Percentiles rank a stretch among this genome's conserved stretches.
Evolutionary conservation across 805 yeast species (phyloP).

Genomic region (Suhomyces pyralidae): DNA sequence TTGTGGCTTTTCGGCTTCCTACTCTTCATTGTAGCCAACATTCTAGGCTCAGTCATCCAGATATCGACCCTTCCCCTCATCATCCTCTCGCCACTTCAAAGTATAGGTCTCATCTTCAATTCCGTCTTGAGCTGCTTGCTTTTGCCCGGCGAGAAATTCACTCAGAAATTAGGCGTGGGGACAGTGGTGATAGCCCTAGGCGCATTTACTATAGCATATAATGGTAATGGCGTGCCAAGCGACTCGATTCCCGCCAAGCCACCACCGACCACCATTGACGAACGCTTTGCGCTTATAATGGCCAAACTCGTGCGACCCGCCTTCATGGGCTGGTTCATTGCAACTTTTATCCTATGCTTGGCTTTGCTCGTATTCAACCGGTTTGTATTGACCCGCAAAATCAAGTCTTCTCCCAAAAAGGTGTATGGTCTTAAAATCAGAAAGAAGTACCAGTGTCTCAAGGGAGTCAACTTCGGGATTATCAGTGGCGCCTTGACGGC

Average conservation of each 20-base stretch:
- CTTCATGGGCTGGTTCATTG: conserved; percentile 58
- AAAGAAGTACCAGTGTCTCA: conserved; percentile 30
- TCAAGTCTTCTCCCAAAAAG: not conserved
- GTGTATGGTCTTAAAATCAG: conserved; percentile 8
- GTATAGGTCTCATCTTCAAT: conserved; percentile 85
- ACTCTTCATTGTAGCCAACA: conserved; percentile 67
- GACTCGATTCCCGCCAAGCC: conserved; percentile 8
- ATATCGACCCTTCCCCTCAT: conserved; percentile 80
- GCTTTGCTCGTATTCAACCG: conserved; percentile 22
- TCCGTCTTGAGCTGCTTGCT: conserved; percentile 64
- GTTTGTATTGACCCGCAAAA: conserved; percentile 4
- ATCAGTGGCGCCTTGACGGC: conserved; percentile 79
- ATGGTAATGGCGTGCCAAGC: conserved; percentile 54
- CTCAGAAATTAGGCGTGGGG: conserved; percentile 55
- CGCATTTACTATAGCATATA: conserved; percentile 72
- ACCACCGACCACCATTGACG: conserved; percentile 19
- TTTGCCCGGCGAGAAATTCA: conserved; percentile 66
- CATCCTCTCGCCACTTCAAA: conserved; percentile 77
- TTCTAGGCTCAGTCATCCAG: conserved; percentile 80
- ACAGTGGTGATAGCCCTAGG: conserved; percentile 69
- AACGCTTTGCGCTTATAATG: conserved; percentile 41
- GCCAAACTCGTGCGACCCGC: conserved; percentile 31
- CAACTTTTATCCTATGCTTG: conserved; percentile 30
- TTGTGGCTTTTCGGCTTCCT: conserved; percentile 75
- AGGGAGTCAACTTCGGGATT: conserved; percentile 65